These are phyloP conservation scores for Suhomyces guaymorum DNA, from an alignment of 1,139 yeast species.

Conservation along the genomic window DNA sequence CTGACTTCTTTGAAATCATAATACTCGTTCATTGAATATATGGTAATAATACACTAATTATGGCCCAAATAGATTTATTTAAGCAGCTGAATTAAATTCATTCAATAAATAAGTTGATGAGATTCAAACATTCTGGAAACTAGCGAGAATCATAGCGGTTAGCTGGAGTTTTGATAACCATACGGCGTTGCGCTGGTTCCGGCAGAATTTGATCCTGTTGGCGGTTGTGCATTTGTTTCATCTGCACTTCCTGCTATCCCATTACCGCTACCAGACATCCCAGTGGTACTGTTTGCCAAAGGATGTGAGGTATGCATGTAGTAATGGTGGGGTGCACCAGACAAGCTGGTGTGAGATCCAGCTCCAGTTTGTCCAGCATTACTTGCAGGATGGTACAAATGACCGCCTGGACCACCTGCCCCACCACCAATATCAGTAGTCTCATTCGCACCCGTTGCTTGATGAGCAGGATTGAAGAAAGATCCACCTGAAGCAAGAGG, in stretches of 20 bases:
- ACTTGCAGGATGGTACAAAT: slow-evolving; percentile 6
- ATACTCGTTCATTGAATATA: no score
- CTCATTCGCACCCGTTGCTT: slow-evolving; percentile 1
- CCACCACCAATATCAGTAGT: slow-evolving; percentile 1
- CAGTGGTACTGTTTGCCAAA: slow-evolving; percentile 5
- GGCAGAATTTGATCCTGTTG: slow-evolving; percentile 4
- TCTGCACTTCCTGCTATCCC: slow-evolving; percentile 4
- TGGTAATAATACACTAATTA: no score
- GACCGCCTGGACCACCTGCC: slow-evolving; percentile 5
- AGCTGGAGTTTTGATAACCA: slow-evolving; percentile 7
- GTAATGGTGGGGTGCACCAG: slow-evolving; percentile 7
- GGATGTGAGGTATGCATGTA: slow-evolving; percentile 11
- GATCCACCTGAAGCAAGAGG: slow-evolving; percentile 7
- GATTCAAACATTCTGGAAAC: no score
- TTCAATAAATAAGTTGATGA: no score
- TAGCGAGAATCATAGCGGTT: no score
- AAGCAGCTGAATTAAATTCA: no score
- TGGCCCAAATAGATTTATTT: no score
- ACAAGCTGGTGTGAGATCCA: slow-evolving; percentile 1
- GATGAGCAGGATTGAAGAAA: slow-evolving; percentile 8
- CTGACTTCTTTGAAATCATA: no score
- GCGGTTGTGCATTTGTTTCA: slow-evolving; percentile 4
- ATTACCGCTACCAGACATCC: slow-evolving; percentile 5
- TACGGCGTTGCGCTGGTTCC: slow-evolving; percentile 6
- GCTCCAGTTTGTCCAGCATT: slow-evolving; percentile 1